Evolutionary conservation across 1,284 basidiomycete species (phyloP).

Genomic region (Spongispora temasekensis): DNA sequence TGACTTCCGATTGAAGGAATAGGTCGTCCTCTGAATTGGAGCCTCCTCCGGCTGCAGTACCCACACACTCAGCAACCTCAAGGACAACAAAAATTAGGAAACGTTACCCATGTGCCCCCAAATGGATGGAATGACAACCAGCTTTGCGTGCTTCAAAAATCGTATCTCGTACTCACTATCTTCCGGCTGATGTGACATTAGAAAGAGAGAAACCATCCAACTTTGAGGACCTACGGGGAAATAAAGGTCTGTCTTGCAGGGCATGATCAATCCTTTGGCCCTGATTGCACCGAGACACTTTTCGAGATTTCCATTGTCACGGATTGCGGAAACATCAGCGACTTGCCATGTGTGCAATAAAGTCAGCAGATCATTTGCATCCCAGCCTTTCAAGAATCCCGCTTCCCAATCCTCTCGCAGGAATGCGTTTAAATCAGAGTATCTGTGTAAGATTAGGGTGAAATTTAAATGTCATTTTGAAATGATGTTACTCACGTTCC

Average conservation of each 20-base stretch:
- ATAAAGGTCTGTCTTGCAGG: conserved; percentile 48
- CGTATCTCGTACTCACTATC: conserved; percentile 54
- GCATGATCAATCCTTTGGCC: conserved; percentile 28
- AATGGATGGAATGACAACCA: conserved; percentile 54
- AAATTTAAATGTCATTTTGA: too few species aligned
- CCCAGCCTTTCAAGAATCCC: conserved; percentile 47
- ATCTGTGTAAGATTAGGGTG: conserved; percentile 36
- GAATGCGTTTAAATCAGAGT: conserved; percentile 51
- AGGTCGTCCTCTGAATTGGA: conserved; percentile 37
- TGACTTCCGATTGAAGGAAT: conserved; percentile 42
- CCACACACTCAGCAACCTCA: background rate
- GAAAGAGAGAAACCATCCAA: background rate
- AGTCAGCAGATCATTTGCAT: conserved; percentile 45
- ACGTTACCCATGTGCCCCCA: conserved; percentile 57
- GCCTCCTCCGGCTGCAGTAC: conserved; percentile 43
- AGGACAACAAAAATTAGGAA: background rate
- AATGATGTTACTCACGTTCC: conserved; percentile 41
- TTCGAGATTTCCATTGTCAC: conserved; percentile 19
- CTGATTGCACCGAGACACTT: conserved; percentile 22
- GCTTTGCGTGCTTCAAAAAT: conserved; percentile 43
- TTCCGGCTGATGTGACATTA: conserved; percentile 46
- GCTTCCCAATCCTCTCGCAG: conserved; percentile 55
- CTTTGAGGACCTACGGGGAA: conserved; percentile 45
- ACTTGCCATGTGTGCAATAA: conserved; percentile 25
- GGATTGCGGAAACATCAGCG: conserved; percentile 23